Conservation (phyloP, 2,329 filamentous ascomycete genomes). For the Colletotrichum lini region DNA sequence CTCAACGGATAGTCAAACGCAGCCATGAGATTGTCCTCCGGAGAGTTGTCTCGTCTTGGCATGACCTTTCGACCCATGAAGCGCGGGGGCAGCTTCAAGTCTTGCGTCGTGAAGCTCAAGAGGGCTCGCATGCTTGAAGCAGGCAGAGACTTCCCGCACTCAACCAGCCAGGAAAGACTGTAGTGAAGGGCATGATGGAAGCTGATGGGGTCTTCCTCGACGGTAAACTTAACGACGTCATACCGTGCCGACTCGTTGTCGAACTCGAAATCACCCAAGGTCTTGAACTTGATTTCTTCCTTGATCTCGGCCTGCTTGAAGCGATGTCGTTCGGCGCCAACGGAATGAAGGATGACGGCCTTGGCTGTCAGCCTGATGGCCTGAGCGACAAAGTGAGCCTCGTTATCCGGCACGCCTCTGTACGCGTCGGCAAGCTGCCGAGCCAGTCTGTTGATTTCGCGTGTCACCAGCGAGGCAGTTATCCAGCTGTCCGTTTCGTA, state of each 20-base stretch:
- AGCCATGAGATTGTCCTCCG: slow-evolving; percentile 87
- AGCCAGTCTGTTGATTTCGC: slow-evolving; percentile 94
- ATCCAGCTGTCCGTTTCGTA: slow-evolving; percentile 99
- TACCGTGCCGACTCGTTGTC: slow-evolving; percentile 71
- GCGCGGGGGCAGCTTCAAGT: slow-evolving; percentile 76
- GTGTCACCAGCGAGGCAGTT: slow-evolving; percentile 91
- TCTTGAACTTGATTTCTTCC: slow-evolving; percentile 87
- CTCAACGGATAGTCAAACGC: slow-evolving; percentile 94
- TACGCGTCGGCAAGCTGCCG: slow-evolving; percentile 92
- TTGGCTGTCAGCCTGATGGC: slow-evolving; percentile 84
- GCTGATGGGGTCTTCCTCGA: slow-evolving; percentile 92
- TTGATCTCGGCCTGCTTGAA: slow-evolving; percentile 93
- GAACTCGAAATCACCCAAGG: slow-evolving; percentile 84
- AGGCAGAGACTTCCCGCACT: slow-evolving; percentile 84
- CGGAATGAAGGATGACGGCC: slow-evolving; percentile 88
- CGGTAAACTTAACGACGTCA: slow-evolving; percentile 86
- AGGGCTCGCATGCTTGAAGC: slow-evolving; percentile 76
- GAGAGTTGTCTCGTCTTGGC: slow-evolving; percentile 68
- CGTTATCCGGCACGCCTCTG: slow-evolving; percentile 75
- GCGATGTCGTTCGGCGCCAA: slow-evolving; percentile 88
- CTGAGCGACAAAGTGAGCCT: slow-evolving; percentile 74
- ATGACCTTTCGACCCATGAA: slow-evolving; percentile 73
- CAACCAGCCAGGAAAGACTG: slow-evolving; percentile 94
- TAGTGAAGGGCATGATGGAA: slow-evolving; percentile 98
- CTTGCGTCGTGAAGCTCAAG: slow-evolving; percentile 79